A percentile compares a stretch with the other conserved stretches of the same genome.
Evolutionary conservation across 352 stramenopile species (phyloP).

Genomic region (Globisporangium emineosum): DNA sequence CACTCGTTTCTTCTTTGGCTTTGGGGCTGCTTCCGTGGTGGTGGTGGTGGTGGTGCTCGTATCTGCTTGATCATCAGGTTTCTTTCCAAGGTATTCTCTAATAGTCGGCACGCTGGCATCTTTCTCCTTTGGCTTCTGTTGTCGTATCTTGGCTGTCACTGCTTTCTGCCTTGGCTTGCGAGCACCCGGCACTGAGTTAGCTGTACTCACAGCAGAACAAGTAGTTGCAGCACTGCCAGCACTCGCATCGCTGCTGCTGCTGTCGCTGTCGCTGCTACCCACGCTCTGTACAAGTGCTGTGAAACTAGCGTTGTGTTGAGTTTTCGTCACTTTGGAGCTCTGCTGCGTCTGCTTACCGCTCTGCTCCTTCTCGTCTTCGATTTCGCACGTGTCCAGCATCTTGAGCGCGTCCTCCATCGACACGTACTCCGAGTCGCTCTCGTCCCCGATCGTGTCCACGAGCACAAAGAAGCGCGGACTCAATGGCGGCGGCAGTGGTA

Average conservation of each 20-base stretch:
- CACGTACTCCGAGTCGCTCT: slow-evolving; percentile 6
- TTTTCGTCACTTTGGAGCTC: background rate
- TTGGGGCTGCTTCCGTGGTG: background rate
- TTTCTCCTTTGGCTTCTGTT: background rate
- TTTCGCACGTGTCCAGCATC: slow-evolving; percentile 2
- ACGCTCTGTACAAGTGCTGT: background rate
- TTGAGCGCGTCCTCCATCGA: slow-evolving; percentile 9
- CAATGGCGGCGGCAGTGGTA: background rate
- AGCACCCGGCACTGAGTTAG: background rate
- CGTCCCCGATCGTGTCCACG: background rate
- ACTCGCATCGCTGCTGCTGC: background rate
- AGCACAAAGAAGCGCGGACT: slow-evolving; percentile 8
- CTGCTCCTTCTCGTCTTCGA: background rate
- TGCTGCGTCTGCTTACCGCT: background rate
- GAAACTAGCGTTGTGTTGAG: background rate
- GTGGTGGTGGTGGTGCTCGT: background rate
- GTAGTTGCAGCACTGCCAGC: background rate
- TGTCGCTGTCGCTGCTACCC: slow-evolving; percentile 3
- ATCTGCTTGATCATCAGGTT: background rate
- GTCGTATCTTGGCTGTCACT: background rate
- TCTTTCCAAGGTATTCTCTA: background rate
- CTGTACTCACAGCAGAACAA: background rate
- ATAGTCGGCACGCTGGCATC: no score
- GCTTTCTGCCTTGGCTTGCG: background rate
- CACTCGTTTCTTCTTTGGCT: slow-evolving; percentile 16